These are phyloP conservation scores for Peribolospora kevripleyi DNA, from an alignment of 768 basidiomycete genomes.

Conservation along the genomic window DNA sequence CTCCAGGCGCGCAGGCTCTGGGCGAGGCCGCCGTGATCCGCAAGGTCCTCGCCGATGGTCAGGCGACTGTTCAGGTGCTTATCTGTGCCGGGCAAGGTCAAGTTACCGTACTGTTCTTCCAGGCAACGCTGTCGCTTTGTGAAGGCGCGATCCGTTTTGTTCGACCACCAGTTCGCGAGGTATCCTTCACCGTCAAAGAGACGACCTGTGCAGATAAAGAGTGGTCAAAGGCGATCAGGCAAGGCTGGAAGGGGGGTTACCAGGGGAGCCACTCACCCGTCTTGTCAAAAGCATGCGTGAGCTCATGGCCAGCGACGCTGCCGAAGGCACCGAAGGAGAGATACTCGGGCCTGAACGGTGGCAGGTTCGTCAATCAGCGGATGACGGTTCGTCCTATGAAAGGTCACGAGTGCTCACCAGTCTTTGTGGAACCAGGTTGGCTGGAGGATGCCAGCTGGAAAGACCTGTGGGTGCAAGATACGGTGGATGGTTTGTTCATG, in stretches of 20 bases:
- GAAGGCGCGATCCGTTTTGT: slow-evolving; percentile 57
- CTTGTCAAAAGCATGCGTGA: slow-evolving; percentile 72
- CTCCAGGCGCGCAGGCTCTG: slow-evolving; percentile 86
- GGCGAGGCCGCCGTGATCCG: slow-evolving; percentile 48
- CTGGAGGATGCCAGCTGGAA: slow-evolving; percentile 85
- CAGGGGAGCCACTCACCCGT: neutral
- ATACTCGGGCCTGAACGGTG: slow-evolving; percentile 46
- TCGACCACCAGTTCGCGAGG: slow-evolving; percentile 80
- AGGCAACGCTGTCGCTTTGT: slow-evolving; percentile 63
- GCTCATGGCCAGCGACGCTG: slow-evolving; percentile 71
- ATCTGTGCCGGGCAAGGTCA: slow-evolving; percentile 60
- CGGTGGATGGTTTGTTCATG: neutral
- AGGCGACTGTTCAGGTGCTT: slow-evolving; percentile 23
- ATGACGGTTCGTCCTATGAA: neutral
- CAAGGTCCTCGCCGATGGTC: slow-evolving; percentile 79
- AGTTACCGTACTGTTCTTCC: slow-evolving; percentile 69
- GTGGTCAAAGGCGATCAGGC: neutral
- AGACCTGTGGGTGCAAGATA: slow-evolving; percentile 41
- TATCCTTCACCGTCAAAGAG: slow-evolving; percentile 77
- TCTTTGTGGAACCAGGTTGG: slow-evolving; percentile 67
- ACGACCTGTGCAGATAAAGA: slow-evolving; percentile 37
- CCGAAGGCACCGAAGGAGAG: slow-evolving; percentile 82
- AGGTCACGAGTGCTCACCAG: slow-evolving; percentile 29
- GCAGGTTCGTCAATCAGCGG: neutral
- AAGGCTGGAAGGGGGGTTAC: neutral